Conservation (phyloP, 345 rosid genomes). For the Eucalyptus dawsonii region DNA sequence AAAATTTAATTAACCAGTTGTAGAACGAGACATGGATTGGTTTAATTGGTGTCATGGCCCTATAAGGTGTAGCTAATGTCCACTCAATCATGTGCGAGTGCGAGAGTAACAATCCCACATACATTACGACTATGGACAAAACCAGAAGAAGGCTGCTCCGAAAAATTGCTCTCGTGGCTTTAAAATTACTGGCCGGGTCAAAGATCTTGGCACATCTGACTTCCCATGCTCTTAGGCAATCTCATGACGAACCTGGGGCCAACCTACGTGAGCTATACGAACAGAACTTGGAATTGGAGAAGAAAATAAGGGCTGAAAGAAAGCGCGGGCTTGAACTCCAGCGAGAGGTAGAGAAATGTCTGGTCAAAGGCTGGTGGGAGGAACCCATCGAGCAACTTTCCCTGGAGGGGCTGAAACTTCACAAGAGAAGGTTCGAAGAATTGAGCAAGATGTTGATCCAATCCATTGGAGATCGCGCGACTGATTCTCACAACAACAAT, state of each 20-base stretch:
- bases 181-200: neutral
- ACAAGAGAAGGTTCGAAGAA: neutral
- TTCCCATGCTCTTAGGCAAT: neutral
- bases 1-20: neutral
- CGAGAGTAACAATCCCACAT: neutral
- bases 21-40: neutral
- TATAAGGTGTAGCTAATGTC: neutral
- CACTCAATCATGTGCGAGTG: neutral
- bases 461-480: neutral
- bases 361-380: neutral
- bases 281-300: neutral
- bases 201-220: neutral
- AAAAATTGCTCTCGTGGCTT: neutral
- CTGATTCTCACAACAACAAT: neutral
- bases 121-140: neutral
- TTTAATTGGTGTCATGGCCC: neutral
- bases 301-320: neutral
- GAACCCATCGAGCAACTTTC: neutral
- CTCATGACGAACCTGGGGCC: neutral
- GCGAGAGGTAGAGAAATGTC: neutral
- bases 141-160: neutral
- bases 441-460: neutral
- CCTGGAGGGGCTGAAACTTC: neutral
- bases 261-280: neutral
- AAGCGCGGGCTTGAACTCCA: neutral